These are phyloP conservation scores for Zygoascus flipseniorum DNA, from an alignment of 805 yeast species.

Conservation along the genomic window DNA sequence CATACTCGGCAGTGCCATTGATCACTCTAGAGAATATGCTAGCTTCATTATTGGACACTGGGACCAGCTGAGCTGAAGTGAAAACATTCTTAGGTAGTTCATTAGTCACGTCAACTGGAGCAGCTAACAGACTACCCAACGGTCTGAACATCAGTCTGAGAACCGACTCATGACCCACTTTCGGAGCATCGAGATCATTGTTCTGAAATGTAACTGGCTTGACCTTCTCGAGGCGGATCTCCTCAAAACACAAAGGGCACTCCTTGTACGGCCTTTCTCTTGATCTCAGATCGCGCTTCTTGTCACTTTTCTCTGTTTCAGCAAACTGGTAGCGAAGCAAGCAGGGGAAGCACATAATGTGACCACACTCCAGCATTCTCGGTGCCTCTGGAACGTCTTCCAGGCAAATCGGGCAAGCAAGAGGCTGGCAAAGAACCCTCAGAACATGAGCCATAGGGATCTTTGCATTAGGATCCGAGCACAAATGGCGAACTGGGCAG, in stretches of 20 bases:
- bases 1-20: slow-evolving; percentile 51
- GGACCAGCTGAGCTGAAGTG: neutral
- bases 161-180: slow-evolving; percentile 43
- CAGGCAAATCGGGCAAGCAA: slow-evolving; percentile 85
- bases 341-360: slow-evolving; percentile 79
- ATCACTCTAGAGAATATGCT: slow-evolving; percentile 55
- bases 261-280: slow-evolving; percentile 42
- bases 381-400: slow-evolving; percentile 83
- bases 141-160: slow-evolving; percentile 57
- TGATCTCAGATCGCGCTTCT: slow-evolving; percentile 1
- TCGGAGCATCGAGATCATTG: slow-evolving; percentile 53
- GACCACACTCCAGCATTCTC: slow-evolving; percentile 93
- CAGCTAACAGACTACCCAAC: slow-evolving; percentile 16
- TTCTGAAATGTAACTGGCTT: slow-evolving; percentile 51
- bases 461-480: slow-evolving; percentile 67
- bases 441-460: slow-evolving; percentile 52
- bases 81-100: slow-evolving; percentile 5
- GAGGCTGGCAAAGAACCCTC: slow-evolving; percentile 62
- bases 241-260: slow-evolving; percentile 74
- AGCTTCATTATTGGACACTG: slow-evolving; percentile 2
- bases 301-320: slow-evolving; percentile 36
- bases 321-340: slow-evolving; percentile 49
- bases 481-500: slow-evolving; percentile 47
- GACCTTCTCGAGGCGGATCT: slow-evolving; percentile 44
- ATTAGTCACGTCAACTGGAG: slow-evolving; percentile 11